phyloP scores from a whole-genome alignment of 2,329 filamentous ascomycete species.

The Exophiala sp. region DNA sequence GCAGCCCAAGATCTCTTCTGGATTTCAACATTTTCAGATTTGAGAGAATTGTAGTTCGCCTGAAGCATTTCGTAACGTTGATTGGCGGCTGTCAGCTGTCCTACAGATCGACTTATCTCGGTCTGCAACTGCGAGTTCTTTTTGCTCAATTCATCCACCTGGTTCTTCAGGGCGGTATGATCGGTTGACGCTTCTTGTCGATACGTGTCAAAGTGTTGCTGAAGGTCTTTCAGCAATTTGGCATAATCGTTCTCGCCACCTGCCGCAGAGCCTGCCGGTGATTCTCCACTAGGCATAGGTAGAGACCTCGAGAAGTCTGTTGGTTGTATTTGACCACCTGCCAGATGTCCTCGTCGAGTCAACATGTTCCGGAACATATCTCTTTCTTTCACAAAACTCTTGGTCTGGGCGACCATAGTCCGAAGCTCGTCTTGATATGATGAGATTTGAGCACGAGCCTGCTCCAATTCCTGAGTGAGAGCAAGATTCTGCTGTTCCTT shows the following conservation, averaged over 20 bases:
- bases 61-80: conserved; percentile 89
- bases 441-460: conserved; percentile 59
- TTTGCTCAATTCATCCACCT: conserved; percentile 73
- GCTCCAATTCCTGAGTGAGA: conserved; percentile 66
- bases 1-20: conserved; percentile 75
- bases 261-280: conserved; percentile 49
- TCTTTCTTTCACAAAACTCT: conserved; percentile 91
- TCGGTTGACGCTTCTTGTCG: conserved; percentile 81
- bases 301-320: conserved; percentile 70
- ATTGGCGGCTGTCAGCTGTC: conserved; percentile 74
- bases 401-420: conserved; percentile 75
- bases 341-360: conserved; percentile 67
- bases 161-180: conserved; percentile 75
- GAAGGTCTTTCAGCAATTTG: conserved; percentile 78
- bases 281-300: conserved; percentile 47
- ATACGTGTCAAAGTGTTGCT: conserved; percentile 85
- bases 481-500: conserved; percentile 54
- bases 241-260: conserved; percentile 67
- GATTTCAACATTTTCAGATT: conserved; percentile 79
- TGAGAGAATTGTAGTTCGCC: conserved; percentile 77
- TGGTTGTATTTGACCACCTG: conserved; percentile 55
- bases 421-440: conserved; percentile 82
- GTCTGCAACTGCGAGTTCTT: conserved; percentile 81
- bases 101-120: conserved; percentile 74
- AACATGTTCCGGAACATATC: conserved; percentile 97